These are phyloP conservation scores for Sugiyamaella boreocaroliniensis DNA, from an alignment of 805 yeast species.

Conservation along the genomic window DNA sequence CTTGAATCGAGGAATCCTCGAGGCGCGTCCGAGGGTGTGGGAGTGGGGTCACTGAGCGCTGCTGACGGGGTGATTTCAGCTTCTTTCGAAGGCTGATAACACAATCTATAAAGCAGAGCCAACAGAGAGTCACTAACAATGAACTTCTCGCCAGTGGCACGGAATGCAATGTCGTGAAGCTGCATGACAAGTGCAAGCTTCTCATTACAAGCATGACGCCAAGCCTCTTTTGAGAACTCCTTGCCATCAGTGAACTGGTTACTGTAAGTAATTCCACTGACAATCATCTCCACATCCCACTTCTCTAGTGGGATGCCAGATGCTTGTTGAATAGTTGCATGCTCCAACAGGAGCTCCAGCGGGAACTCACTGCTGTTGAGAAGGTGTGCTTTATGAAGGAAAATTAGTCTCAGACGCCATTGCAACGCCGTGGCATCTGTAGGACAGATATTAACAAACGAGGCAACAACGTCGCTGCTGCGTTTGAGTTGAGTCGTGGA, in stretches of 20 bases:
- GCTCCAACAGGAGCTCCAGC: slow-evolving; percentile 19
- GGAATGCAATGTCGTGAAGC: slow-evolving; percentile 21
- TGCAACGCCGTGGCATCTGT: slow-evolving; percentile 18
- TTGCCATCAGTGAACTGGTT: slow-evolving; percentile 18
- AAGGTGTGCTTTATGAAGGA: slow-evolving; percentile 22
- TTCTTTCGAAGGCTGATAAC: slow-evolving; percentile 15
- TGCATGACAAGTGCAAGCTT: slow-evolving; percentile 20
- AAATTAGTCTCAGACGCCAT: slow-evolving; percentile 28
- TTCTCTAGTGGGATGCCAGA: slow-evolving; percentile 25
- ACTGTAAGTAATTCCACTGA: slow-evolving; percentile 27
- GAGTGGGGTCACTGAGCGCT: slow-evolving; percentile 21
- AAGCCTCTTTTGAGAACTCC: slow-evolving; percentile 11
- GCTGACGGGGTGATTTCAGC: slow-evolving; percentile 15
- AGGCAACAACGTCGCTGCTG: slow-evolving; percentile 17
- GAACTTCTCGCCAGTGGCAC: slow-evolving; percentile 20
- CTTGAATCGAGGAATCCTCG: slow-evolving; percentile 20
- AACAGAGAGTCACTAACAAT: slow-evolving; percentile 20
- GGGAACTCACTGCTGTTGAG: slow-evolving; percentile 22
- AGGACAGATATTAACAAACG: slow-evolving; percentile 22
- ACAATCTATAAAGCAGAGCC: slow-evolving; percentile 24
- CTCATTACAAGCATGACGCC: slow-evolving; percentile 22
- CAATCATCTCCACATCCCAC: slow-evolving; percentile 25
- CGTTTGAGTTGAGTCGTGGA: slow-evolving; percentile 1
- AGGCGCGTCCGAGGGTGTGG: slow-evolving; percentile 6
- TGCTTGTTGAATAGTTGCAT: slow-evolving; percentile 26